These are phyloP conservation scores for Sclerotinia sclerotiorum DNA, from an alignment of 2,329 filamentous ascomycete genomes.

Conservation along the genomic window DNA sequence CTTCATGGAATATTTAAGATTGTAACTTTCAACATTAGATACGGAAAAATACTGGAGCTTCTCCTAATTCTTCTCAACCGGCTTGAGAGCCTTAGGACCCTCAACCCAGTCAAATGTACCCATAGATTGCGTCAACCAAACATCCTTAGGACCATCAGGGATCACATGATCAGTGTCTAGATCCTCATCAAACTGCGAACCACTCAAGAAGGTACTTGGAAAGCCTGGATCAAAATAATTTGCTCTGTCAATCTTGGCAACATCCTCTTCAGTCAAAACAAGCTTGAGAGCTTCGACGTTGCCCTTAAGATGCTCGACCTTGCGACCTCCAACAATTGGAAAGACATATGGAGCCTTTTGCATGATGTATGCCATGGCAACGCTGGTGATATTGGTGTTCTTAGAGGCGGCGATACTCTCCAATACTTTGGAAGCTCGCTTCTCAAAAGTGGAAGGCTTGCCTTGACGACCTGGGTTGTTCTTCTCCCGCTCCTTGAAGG, in stretches of 20 bases:
- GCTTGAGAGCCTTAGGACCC: neutral
- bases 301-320: constrained; percentile 55
- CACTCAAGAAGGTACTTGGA: neutral
- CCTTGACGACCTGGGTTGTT: neutral
- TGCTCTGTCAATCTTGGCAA: constrained; percentile 51
- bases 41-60: neutral
- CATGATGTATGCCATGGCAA: constrained; percentile 58
- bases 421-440: neutral
- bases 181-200: neutral
- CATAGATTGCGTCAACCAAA: neutral
- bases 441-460: neutral
- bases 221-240: neutral
- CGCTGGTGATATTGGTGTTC: constrained; percentile 47
- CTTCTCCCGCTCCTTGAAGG: neutral
- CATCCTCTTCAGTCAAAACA: constrained; percentile 51
- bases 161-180: neutral
- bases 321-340: constrained; percentile 57
- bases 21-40: neutral
- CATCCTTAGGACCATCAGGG: neutral
- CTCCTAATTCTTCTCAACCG: neutral
- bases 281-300: constrained; percentile 56
- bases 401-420: neutral
- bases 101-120: neutral
- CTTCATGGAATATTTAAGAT: neutral
- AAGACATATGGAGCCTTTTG: constrained; percentile 57